Evolutionary conservation across 768 basidiomycete genomes (phyloP), one percentile per base, ranked within the genome.

Genomic region (Trametes meyenii): DNA sequence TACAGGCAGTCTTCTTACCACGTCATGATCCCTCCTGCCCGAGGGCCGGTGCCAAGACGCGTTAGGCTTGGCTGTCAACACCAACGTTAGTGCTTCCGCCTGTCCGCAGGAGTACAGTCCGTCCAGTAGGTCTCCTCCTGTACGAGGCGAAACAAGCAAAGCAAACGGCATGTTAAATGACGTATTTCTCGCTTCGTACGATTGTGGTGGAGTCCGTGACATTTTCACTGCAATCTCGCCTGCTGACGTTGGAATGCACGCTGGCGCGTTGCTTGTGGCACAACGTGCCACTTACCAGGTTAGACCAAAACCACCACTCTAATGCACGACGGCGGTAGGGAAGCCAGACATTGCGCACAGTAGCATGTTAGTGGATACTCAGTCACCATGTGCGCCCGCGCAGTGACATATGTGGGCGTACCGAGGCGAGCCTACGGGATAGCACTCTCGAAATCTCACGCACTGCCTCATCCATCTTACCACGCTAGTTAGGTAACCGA

Each of bases 41-140:
- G 57, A 50, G 26, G 23, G 40, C 57, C 57, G 57, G 40, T 58
- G 57, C 57, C 49, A 50, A 58, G 57, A 21, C 57, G 14, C 12
- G 19, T 26, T 19, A n/a, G 13, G 29, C 29, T 33, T 33, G 29
- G 29, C 29, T 33, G 29, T 33, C 19, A 19, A 26, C 43, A 8
- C 8, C 29, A 17, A 13, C 45, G 12, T 48, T 24, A 19, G 21
- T 24, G 21, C 36, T 19, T 17, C 6, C 26, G 13, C 51, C 23
- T 38, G 21, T 39, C 24, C 38, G 51, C 24, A 12, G 51, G 23
- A n/a, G 50, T 12, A 42, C 14, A 42, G 13, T 42, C 14, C 40
- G 40, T 33, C 29, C 29, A 33, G 29, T 8, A 33, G 8, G n/a
- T n/a, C n/a, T 8, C 29, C 29, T 8, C 8, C 29, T 33, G 29